These are phyloP conservation scores for Trichoderma koningii DNA, from an alignment of 2,329 filamentous ascomycete genomes.

Conservation along the genomic window DNA sequence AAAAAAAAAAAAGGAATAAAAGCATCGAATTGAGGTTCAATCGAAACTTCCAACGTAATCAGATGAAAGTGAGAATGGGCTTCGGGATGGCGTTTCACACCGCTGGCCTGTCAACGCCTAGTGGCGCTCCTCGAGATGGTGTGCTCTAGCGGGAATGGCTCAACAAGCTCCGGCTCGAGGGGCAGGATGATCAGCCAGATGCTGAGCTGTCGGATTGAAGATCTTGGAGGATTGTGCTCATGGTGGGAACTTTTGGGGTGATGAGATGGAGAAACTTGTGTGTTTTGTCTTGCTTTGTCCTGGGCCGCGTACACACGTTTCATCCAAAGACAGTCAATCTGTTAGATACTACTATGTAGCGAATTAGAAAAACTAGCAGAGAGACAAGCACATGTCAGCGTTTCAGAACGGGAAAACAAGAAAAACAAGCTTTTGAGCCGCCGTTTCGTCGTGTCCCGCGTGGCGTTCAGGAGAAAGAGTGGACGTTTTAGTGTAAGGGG, in stretches of 20 bases:
- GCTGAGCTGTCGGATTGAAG: no score
- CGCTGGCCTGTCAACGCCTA: not conserved
- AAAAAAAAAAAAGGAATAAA: no score
- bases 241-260: not conserved
- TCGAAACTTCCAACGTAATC: not conserved
- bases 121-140: not conserved
- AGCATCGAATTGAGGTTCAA: not conserved
- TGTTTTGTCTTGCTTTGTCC: no score
- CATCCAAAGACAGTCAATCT: not conserved
- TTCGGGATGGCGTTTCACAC: not conserved
- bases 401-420: not conserved
- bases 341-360: no score
- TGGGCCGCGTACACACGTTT: no score
- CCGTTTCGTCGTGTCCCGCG: constrained; percentile 9
- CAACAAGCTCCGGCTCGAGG: not conserved
- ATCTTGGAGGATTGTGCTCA: no score
- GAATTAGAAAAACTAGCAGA: not conserved
- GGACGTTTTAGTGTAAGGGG: not conserved
- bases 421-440: constrained; percentile 13
- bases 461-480: constrained; percentile 13
- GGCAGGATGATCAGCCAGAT: not conserved
- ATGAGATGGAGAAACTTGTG: not conserved
- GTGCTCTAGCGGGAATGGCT: constrained; percentile 1
- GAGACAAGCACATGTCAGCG: not conserved
- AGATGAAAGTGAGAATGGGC: not conserved